phyloP scores from a whole-genome alignment of 2,329 filamentous ascomycete genomes.

The Aspergillus novoparasiticus region DNA sequence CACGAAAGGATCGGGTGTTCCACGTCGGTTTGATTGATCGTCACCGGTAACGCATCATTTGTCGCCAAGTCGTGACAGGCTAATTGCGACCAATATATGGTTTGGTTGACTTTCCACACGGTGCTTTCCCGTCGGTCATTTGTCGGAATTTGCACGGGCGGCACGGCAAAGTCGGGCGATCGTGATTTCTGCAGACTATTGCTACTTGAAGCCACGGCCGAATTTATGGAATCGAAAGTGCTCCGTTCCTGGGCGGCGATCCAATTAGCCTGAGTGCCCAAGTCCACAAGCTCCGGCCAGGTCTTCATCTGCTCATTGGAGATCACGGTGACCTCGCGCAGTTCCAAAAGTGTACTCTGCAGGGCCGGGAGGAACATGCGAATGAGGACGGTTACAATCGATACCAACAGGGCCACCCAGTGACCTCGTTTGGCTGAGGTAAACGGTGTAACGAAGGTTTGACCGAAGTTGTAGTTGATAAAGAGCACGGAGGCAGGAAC shows the following conservation, averaged over 20 bases:
- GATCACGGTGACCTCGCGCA: slow-evolving; percentile 30
- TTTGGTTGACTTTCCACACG: slow-evolving; percentile 37
- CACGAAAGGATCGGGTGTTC: slow-evolving; percentile 27
- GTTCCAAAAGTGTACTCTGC: slow-evolving; percentile 35
- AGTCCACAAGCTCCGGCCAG: slow-evolving; percentile 31
- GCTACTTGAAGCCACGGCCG: slow-evolving; percentile 20
- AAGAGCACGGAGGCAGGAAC: slow-evolving; percentile 36
- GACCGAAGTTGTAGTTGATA: slow-evolving; percentile 42
- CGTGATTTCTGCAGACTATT: slow-evolving; percentile 26
- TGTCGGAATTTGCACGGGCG: slow-evolving; percentile 34
- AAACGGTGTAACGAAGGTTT: slow-evolving; percentile 37
- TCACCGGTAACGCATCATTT: slow-evolving; percentile 24
- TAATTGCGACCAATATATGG: slow-evolving; percentile 35
- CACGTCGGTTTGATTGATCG: slow-evolving; percentile 21
- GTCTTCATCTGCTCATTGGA: slow-evolving; percentile 27
- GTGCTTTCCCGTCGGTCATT: slow-evolving; percentile 24
- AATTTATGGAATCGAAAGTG: slow-evolving; percentile 25
- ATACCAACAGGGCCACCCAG: slow-evolving; percentile 36
- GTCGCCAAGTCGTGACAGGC: slow-evolving; percentile 26
- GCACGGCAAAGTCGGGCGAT: slow-evolving; percentile 33
- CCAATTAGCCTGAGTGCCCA: slow-evolving; percentile 33
- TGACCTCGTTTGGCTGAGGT: slow-evolving; percentile 33
- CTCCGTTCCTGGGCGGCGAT: slow-evolving; percentile 32
- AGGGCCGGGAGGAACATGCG: slow-evolving; percentile 37
- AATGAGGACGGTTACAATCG: slow-evolving; percentile 33